These are phyloP conservation scores for Pisolithus sp. DNA, from an alignment of 768 basidiomycete genomes.

Conservation along the genomic window DNA sequence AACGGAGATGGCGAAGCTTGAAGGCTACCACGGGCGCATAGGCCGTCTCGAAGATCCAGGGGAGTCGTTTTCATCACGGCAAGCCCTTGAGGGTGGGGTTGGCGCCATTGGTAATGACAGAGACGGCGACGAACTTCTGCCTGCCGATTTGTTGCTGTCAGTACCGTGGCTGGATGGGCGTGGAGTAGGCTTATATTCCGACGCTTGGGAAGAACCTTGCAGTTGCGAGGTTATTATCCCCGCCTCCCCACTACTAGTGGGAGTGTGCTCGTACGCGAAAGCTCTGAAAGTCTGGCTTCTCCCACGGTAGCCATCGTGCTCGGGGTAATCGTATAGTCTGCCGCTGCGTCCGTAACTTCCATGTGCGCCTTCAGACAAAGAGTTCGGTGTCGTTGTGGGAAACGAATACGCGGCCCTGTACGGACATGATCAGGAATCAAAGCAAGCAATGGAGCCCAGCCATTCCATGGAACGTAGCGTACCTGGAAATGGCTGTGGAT, in stretches of 20 bases:
- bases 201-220: background rate
- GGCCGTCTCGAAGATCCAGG: background rate
- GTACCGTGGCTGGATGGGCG: background rate
- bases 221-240: background rate
- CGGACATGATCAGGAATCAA: background rate
- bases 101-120: background rate
- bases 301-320: background rate
- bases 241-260: background rate
- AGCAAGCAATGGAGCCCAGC: background rate
- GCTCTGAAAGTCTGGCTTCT: background rate
- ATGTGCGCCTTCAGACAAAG: background rate
- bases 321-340: background rate
- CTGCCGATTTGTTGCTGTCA: background rate
- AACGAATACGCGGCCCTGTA: background rate
- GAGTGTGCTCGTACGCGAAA: background rate
- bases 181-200: background rate
- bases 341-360: background rate
- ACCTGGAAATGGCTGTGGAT: conserved; percentile 14
- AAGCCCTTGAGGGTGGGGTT: background rate
- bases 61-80: background rate
- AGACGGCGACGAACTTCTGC: background rate
- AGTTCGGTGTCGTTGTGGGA: background rate
- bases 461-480: background rate
- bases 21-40: background rate
- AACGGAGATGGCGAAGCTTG: background rate